Conservation (phyloP, 371 early-diverging fungal genomes). For the Chytridiales sp. region DNA sequence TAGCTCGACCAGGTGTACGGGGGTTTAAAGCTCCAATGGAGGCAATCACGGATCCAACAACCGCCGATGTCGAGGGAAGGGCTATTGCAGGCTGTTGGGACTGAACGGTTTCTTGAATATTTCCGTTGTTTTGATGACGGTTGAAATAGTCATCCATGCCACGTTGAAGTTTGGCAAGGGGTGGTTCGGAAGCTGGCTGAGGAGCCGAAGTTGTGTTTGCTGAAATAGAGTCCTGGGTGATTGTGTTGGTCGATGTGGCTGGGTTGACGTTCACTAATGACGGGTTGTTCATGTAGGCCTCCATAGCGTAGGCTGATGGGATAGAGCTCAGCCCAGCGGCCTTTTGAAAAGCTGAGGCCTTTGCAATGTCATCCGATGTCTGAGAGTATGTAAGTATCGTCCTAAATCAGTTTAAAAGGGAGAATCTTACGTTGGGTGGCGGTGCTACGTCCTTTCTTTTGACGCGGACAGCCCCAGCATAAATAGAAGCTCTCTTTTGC, state of each 20-base stretch:
- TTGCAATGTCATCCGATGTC: not conserved
- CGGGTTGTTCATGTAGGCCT: not conserved
- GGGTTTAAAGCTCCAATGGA: no score
- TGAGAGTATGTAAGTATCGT: no score
- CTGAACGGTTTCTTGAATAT: no score
- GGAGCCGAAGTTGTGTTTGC: not conserved
- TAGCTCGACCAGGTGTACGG: no score
- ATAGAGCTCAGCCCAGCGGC: not conserved
- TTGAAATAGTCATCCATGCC: slow-evolving; percentile 10
- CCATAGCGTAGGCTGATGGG: not conserved
- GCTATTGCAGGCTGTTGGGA: no score
- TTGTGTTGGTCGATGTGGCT: not conserved
- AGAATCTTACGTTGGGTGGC: not conserved
- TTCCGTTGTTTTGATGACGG: no score
- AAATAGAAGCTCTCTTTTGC: slow-evolving; percentile 6
- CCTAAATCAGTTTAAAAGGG: not conserved
- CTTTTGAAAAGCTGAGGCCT: no score
- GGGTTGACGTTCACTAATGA: slow-evolving; percentile 1
- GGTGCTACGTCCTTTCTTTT: not conserved
- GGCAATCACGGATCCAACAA: no score
- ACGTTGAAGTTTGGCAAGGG: not conserved
- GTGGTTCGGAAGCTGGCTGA: not conserved
- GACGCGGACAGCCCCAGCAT: slow-evolving; percentile 10
- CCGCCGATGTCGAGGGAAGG: no score
- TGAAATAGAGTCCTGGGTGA: not conserved